These are phyloP conservation scores for Jasminum sambac DNA, from an alignment of 257 asterid species.

Conservation along the genomic window DNA sequence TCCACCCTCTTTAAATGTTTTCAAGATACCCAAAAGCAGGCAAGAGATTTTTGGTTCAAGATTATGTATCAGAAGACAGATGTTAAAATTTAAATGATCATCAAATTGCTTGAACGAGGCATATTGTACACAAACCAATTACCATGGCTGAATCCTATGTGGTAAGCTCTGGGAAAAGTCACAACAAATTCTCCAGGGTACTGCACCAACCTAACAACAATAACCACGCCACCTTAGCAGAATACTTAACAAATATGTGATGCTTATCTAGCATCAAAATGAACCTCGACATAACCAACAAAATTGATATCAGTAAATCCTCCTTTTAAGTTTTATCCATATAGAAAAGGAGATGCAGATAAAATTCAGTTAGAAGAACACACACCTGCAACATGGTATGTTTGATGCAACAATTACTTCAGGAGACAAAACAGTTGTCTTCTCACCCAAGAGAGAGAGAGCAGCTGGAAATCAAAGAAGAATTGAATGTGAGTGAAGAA, in stretches of 20 bases:
- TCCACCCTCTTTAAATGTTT: slow-evolving; percentile 20
- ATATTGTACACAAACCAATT: slow-evolving; percentile 39
- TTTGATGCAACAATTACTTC: slow-evolving; percentile 74
- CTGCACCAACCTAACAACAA: slow-evolving; percentile 79
- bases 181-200: slow-evolving; percentile 98
- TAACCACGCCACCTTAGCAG: slow-evolving; percentile 31
- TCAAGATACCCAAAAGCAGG: neutral
- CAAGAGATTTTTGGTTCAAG: neutral
- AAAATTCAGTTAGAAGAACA: slow-evolving; percentile 11
- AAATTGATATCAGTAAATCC: slow-evolving; percentile 22
- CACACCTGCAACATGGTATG: slow-evolving; percentile 97
- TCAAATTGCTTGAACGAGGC: slow-evolving; percentile 12
- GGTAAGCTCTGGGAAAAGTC: slow-evolving; percentile 99
- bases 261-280: slow-evolving; percentile 13
- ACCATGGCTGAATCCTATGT: slow-evolving; percentile 99
- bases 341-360: slow-evolving; percentile 16
- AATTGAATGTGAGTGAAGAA: slow-evolving; percentile 36
- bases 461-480: slow-evolving; percentile 69
- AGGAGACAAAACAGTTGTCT: slow-evolving; percentile 93
- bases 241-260: slow-evolving; percentile 11
- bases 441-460: slow-evolving; percentile 83
- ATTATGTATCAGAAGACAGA: slow-evolving; percentile 7
- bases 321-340: slow-evolving; percentile 12
- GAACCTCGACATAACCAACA: slow-evolving; percentile 4
- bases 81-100: slow-evolving; percentile 12